Evolutionary conservation across 495 filamentous ascomycete species (phyloP).

Genomic region (Xylaria curta): DNA sequence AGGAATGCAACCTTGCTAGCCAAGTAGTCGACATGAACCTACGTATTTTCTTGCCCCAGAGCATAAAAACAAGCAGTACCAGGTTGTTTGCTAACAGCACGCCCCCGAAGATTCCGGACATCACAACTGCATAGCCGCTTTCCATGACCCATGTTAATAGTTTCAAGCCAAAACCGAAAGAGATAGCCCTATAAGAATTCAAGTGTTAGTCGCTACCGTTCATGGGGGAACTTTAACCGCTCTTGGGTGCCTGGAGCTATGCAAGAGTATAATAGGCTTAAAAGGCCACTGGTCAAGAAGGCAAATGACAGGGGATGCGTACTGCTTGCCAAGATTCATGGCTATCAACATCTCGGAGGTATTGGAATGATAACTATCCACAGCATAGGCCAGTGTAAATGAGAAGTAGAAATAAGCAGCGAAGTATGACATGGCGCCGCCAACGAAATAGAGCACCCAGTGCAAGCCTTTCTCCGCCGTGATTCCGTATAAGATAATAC

Average conservation of each 20-base stretch:
- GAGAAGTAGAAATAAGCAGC: conserved; percentile 64
- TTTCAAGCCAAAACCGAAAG: conserved; percentile 66
- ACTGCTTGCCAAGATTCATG: conserved; percentile 71
- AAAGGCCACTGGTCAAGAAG: not conserved
- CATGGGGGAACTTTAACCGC: not conserved
- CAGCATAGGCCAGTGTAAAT: conserved; percentile 65
- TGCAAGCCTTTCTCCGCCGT: conserved; percentile 59
- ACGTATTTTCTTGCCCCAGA: conserved; percentile 64
- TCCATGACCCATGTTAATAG: conserved; percentile 64
- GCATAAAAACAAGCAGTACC: conserved; percentile 59
- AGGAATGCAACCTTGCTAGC: conserved; percentile 58
- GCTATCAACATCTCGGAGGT: conserved; percentile 70
- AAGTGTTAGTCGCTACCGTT: not conserved
- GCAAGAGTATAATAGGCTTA: not conserved
- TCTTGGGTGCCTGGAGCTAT: not conserved
- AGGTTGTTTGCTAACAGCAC: conserved; percentile 65
- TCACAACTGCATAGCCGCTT: conserved; percentile 62
- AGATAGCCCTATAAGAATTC: conserved; percentile 48
- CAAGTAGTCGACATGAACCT: conserved; percentile 56
- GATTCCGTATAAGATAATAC: conserved; percentile 62
- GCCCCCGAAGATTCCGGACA: conserved; percentile 62
- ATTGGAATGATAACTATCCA: conserved; percentile 65
- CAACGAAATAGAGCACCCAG: conserved; percentile 63
- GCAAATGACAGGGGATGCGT: not conserved
- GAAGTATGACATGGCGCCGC: conserved; percentile 60